Evolutionary conservation across 73 alveolate species (phyloP).

Genomic region (Paramecium octaurelia): DNA sequence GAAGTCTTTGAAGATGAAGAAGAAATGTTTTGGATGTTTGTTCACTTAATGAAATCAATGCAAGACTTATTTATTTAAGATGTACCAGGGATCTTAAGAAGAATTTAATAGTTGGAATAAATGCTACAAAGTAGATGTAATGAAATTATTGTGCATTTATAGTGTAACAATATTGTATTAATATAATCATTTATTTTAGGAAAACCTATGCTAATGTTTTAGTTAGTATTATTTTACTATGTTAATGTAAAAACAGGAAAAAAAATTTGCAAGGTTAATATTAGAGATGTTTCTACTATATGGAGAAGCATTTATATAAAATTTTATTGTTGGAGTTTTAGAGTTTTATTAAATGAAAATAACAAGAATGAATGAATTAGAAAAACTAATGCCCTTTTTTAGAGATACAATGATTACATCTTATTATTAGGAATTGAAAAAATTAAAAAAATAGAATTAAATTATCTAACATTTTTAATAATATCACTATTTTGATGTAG

Average conservation of each 20-base stretch:
- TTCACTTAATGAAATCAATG: neutral
- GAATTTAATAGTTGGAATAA: neutral
- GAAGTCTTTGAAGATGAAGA: constrained; percentile 35
- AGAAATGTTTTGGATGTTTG: constrained; percentile 45
- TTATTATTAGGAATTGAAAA: neutral
- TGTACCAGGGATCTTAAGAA: neutral
- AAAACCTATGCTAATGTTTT: neutral
- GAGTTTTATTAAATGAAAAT: neutral
- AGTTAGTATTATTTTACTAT: neutral
- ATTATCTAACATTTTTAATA: neutral
- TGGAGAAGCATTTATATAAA: constrained; percentile 2
- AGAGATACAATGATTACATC: neutral
- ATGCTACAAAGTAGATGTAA: neutral
- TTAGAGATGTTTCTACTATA: neutral
- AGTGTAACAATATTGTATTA: neutral
- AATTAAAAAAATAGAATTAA: neutral
- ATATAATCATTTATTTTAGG: neutral
- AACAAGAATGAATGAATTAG: neutral
- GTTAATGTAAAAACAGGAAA: neutral
- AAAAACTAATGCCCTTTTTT: neutral
- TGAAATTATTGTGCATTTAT: neutral
- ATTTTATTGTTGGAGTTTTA: neutral
- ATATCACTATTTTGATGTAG: neutral
- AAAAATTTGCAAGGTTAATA: neutral
- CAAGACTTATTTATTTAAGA: neutral